Conservation (phyloP, 1,139 yeast genomes). For the Debaryomycetaceae sp. region DNA sequence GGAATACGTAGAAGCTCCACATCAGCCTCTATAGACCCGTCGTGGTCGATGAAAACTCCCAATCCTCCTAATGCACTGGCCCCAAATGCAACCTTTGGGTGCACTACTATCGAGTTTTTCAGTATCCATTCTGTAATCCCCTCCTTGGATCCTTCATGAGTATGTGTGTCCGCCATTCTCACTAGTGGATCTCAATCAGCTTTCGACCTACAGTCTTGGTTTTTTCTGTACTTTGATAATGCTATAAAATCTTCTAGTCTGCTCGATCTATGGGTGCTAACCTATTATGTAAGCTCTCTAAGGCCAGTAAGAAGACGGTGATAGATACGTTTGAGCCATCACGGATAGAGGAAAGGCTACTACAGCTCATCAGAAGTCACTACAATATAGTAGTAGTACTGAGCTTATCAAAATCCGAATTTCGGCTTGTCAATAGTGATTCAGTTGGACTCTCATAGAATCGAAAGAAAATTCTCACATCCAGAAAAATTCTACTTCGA, state of each 20-base stretch:
- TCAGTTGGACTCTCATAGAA: neutral
- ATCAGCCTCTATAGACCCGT: neutral
- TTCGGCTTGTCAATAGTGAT: neutral
- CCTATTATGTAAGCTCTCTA: neutral
- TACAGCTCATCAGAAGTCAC: neutral
- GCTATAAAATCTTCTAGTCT: no score
- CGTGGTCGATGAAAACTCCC: constrained; percentile 25
- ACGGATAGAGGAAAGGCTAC: neutral
- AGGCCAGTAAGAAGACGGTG: neutral
- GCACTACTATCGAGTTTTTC: neutral
- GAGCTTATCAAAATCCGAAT: neutral
- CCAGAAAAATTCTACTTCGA: neutral
- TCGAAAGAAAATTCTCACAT: neutral
- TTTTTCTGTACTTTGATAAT: no score
- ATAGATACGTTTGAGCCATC: neutral
- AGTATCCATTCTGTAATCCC: no score
- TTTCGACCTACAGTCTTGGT: no score
- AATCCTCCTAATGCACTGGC: constrained; percentile 30
- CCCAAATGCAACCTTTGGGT: constrained; percentile 18
- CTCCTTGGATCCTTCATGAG: no score
- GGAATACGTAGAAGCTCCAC: constrained; percentile 38
- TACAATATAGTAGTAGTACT: neutral
- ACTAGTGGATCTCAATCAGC: no score
- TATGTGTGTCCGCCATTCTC: neutral
- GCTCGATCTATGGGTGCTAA: neutral